Evolutionary conservation across 2,329 filamentous ascomycete species (phyloP), one percentile per base, ranked within the genome.

Genomic region (Exophiala sp.): DNA sequence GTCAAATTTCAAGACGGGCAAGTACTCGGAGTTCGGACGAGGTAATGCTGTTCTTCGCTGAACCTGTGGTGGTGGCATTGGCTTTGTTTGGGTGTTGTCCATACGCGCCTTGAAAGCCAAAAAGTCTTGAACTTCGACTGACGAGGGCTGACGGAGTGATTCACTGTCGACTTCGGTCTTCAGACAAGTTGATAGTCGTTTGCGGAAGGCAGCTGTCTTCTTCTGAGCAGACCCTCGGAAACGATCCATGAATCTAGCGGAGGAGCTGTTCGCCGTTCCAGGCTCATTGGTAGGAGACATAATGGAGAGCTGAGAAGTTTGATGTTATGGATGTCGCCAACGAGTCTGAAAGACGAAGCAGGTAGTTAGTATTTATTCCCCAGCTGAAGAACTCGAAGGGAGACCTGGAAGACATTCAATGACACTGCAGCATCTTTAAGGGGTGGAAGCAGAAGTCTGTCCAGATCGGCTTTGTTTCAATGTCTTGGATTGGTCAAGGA

Each of bases 111-210:
- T 18, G 18, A 12, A 35, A 8, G 44, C 20, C 29, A 54, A 34
- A 44, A 56, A 52, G 5, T 52, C 49, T 6, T 49, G 43, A 24
- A 52, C 45, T 34, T 34, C 38, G 11, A 32, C 8, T 16, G 48
- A 34, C 6, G 53, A 20, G 4, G 29, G 7, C 24, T 41, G 46
- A 32, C 32, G 34, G 14, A 2, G 8, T 35, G 35, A 10, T 18
- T 48, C 38, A 39, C 35, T 40, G 12, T 44, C 42, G 7, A 16
- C 49, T 5, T 35, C 39, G 8, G 53, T 35, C 33, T 33, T 51
- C 12, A 41, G 16, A 33, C 44, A 38, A 14, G 16, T 29, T 48
- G 36, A 29, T 12, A 47, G 18, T 14, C 44, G 38, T 24, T 29
- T 48, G n/a, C 35, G 10, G 20, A 32, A 32, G 6, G 46, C 21